phyloP scores from a whole-genome alignment of 352 stramenopile species.

The Phytophthora pseudosyringae region DNA sequence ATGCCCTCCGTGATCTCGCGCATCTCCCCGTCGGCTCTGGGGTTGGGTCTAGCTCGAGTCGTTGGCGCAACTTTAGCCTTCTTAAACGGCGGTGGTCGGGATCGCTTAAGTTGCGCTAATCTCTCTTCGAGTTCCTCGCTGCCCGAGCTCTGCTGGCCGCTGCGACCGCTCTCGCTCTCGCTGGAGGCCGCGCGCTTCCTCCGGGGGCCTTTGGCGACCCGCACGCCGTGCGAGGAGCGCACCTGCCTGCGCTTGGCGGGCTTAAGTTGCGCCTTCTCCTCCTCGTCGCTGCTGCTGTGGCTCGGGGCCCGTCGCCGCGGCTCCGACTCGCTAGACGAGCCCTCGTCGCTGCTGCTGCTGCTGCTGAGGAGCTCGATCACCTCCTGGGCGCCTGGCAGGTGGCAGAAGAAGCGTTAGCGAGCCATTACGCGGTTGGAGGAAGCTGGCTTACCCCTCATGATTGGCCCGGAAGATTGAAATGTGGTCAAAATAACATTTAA shows the following conservation, averaged over 20 bases:
- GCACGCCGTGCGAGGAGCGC: not conserved
- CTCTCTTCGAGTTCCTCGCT: conserved; percentile 16
- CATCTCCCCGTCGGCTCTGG: conserved; percentile 19
- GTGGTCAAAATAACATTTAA: not conserved
- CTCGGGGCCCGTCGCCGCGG: not conserved
- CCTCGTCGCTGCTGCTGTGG: conserved; percentile 19
- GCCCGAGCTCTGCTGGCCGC: conserved; percentile 4
- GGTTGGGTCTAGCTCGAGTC: not conserved
- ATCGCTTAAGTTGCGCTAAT: conserved; percentile 13
- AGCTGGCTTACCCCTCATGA: conserved; percentile 33
- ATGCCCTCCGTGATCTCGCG: conserved; percentile 46
- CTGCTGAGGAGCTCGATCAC: conserved; percentile 38
- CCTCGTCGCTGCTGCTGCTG: conserved; percentile 30
- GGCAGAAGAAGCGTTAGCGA: conserved; percentile 8
- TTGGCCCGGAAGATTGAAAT: conserved; percentile 6
- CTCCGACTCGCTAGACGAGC: conserved; percentile 19
- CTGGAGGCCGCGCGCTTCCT: conserved; percentile 19
- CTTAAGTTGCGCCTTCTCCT: conserved; percentile 28
- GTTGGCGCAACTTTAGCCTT: conserved; percentile 27
- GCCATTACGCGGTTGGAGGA: not conserved
- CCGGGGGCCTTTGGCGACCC: not conserved
- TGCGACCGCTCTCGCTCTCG: conserved; percentile 21
- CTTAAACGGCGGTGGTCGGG: not conserved
- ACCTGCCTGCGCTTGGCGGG: not conserved
- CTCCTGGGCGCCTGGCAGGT: conserved; percentile 23